A percentile compares a stretch with the other conserved stretches of the same genome.
phyloP scores from a whole-genome alignment of 345 rosid species.

The Lepidium sativum region DNA sequence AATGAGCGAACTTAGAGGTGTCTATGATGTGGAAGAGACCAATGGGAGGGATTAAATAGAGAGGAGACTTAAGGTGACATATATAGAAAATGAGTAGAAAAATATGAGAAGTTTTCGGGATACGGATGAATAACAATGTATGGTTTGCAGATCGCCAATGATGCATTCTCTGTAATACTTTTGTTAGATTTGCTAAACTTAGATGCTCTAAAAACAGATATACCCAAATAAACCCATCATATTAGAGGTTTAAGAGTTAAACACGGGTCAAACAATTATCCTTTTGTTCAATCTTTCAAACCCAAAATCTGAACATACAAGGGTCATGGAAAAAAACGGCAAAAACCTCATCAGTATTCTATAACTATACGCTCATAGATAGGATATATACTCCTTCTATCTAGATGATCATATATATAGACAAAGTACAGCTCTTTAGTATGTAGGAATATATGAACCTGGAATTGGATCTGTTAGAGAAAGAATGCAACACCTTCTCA shows the following conservation, averaged over 20 bases:
- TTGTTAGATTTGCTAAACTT: conserved; percentile 17
- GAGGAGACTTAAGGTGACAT: conserved; percentile 10
- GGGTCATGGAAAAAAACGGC: not conserved
- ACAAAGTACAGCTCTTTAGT: conserved; percentile 8
- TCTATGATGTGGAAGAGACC: conserved; percentile 5
- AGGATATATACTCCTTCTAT: conserved; percentile 14
- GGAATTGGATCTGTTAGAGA: conserved; percentile 1
- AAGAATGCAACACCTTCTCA: conserved; percentile 27
- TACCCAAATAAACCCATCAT: not conserved
- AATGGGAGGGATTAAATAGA: conserved; percentile 12
- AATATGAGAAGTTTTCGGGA: not conserved
- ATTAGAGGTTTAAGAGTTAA: not conserved
- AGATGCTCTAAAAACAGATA: conserved; percentile 21
- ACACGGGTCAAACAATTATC: conserved; percentile 20
- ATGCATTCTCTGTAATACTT: conserved; percentile 8
- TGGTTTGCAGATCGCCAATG: not conserved
- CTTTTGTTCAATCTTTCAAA: conserved; percentile 1
- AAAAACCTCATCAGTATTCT: conserved; percentile 11
- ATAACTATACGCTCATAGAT: conserved; percentile 7
- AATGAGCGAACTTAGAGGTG: conserved; percentile 8
- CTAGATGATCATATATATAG: conserved; percentile 7
- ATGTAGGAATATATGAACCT: conserved; percentile 15
- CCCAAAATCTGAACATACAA: not conserved
- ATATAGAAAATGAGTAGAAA: conserved; percentile 12
- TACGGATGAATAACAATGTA: not conserved